A percentile compares a stretch with the other conserved stretches of the same genome.
Evolutionary conservation across 306 rosid genomes (phyloP).

Genomic region (Castanopsis chinensis): DNA sequence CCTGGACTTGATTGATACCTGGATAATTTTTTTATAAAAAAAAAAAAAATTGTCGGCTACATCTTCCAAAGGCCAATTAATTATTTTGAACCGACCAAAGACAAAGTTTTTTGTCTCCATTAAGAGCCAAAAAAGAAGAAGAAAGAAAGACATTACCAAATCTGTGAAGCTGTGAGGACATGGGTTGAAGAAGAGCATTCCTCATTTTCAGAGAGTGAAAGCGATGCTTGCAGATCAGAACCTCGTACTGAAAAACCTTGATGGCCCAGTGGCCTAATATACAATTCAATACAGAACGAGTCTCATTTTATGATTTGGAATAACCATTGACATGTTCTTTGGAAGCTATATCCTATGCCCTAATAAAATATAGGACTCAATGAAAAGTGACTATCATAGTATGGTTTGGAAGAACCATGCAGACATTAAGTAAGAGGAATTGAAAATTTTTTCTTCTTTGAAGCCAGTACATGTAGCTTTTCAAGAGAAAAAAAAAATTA

Average conservation of each 20-base stretch:
- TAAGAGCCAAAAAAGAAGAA: background rate
- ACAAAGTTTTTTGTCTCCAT: background rate
- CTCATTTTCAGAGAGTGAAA: constrained; percentile 32
- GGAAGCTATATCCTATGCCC: no score
- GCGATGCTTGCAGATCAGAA: constrained; percentile 14
- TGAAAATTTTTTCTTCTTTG: no score
- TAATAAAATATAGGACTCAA: no score
- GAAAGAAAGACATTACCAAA: constrained; percentile 31
- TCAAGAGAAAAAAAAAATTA: background rate
- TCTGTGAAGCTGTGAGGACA: constrained; percentile 26
- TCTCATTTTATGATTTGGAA: background rate
- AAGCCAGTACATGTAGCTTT: no score
- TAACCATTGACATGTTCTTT: background rate
- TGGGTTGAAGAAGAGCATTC: constrained; percentile 39
- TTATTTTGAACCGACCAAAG: background rate
- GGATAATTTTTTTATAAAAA: constrained; percentile 20
- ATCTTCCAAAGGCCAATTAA: background rate
- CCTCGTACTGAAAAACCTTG: background rate
- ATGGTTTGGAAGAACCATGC: no score
- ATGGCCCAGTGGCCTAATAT: background rate
- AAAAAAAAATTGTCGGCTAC: background rate
- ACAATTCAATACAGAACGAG: background rate
- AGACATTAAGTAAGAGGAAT: no score
- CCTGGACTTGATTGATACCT: constrained; percentile 42
- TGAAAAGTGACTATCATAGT: no score